A percentile compares a stretch with the other conserved stretches of the same genome.
Conservation (phyloP, 139 green algal genomes). For the Picochlorum sp. region DNA sequence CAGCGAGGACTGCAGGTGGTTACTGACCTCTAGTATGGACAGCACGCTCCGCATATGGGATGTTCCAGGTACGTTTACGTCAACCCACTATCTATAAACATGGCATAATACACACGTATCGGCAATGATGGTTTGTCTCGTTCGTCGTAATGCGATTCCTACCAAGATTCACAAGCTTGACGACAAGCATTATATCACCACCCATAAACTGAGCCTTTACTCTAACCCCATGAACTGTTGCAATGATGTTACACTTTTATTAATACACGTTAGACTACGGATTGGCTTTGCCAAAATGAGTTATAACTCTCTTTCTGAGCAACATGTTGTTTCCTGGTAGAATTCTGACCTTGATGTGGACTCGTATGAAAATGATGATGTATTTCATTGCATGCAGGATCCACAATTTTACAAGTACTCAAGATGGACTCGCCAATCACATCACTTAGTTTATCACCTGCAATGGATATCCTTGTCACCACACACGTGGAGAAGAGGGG, state of each 20-base stretch:
- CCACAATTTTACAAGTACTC: constrained; percentile 56
- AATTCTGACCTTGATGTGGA: not conserved
- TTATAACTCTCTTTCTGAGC: constrained; percentile 20
- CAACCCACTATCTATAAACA: not conserved
- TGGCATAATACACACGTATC: not conserved
- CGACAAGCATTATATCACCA: constrained; percentile 38
- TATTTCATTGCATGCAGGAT: constrained; percentile 15
- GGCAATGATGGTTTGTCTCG: constrained; percentile 35
- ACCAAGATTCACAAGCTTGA: constrained; percentile 31
- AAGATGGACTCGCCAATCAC: constrained; percentile 64
- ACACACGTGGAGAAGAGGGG: constrained; percentile 69
- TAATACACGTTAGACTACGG: constrained; percentile 32
- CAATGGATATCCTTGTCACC: constrained; percentile 88
- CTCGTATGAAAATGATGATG: not conserved
- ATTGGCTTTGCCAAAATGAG: constrained; percentile 24
- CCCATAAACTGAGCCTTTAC: constrained; percentile 36
- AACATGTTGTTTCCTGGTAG: constrained; percentile 3
- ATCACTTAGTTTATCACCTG: constrained; percentile 60
- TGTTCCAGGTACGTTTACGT: constrained; percentile 49
- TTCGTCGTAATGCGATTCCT: constrained; percentile 32
- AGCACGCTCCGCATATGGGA: constrained; percentile 84
- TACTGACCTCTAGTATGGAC: constrained; percentile 81
- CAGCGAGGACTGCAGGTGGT: constrained; percentile 72
- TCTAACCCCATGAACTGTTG: not conserved
- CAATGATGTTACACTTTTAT: constrained; percentile 14